Evolutionary conservation across 345 rosid species (phyloP).

Genomic region (Gossypium turneri): DNA sequence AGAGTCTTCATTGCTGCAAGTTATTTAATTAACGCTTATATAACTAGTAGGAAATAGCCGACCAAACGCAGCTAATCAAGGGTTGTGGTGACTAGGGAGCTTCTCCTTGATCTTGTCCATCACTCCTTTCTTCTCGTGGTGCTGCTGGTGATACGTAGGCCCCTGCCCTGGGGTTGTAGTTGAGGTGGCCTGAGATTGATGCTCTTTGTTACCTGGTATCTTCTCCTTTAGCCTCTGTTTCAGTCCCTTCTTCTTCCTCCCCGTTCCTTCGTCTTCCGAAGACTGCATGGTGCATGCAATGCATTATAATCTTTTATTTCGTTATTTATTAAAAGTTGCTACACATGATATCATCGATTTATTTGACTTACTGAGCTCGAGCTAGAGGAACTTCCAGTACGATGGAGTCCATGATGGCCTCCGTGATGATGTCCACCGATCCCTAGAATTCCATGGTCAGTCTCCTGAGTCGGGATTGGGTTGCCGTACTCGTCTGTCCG

Average conservation of each 20-base stretch:
- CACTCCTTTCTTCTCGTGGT: conserved; percentile 57
- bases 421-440: conserved; percentile 28
- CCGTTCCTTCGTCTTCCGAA: conserved; percentile 69
- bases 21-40: neutral
- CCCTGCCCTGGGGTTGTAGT: conserved; percentile 28
- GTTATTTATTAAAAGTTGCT: too few species aligned
- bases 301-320: too few species aligned
- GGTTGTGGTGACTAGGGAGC: conserved; percentile 41
- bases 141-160: conserved; percentile 18
- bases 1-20: too few species aligned
- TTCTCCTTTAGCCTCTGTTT: conserved; percentile 55
- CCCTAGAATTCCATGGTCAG: conserved; percentile 25
- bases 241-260: conserved; percentile 65
- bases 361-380: conserved; percentile 45
- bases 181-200: conserved; percentile 25
- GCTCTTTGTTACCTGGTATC: conserved; percentile 33
- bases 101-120: conserved; percentile 70
- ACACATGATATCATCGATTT: neutral
- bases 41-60: neutral
- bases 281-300: conserved; percentile 15
- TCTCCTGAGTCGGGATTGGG: conserved; percentile 20
- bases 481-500: conserved; percentile 35
- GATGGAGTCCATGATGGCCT: conserved; percentile 34
- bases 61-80: neutral
- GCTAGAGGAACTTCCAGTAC: conserved; percentile 42